These are phyloP conservation scores for Ogataea thermomethanolica DNA, from an alignment of 805 yeast species.

Conservation along the genomic window DNA sequence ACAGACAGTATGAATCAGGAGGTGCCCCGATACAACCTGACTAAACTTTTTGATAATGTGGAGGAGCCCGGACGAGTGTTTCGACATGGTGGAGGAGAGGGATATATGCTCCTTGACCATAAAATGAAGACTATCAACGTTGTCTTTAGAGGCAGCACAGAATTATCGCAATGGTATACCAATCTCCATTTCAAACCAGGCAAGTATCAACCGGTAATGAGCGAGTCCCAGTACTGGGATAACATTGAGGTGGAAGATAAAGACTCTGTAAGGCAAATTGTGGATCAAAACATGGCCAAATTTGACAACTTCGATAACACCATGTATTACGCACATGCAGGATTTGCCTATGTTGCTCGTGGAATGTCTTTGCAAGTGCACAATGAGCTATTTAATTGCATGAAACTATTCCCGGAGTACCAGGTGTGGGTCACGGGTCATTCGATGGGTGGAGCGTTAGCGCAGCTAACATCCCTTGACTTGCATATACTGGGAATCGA, in stretches of 20 bases:
- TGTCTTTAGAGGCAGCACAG: slow-evolving; percentile 21
- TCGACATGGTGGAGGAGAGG: slow-evolving; percentile 23
- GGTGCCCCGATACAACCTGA: slow-evolving; percentile 13
- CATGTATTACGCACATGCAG: slow-evolving; percentile 18
- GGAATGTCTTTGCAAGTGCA: slow-evolving; percentile 11
- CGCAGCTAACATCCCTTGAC: slow-evolving; percentile 61
- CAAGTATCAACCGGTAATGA: slow-evolving; percentile 9
- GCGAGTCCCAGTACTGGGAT: slow-evolving; percentile 8
- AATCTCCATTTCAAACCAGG: slow-evolving; percentile 17
- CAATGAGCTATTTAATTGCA: slow-evolving; percentile 14
- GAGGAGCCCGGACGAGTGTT: slow-evolving; percentile 5
- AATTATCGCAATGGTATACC: slow-evolving; percentile 19
- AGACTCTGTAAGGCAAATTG: background rate
- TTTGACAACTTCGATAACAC: slow-evolving; percentile 7
- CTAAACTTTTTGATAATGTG: slow-evolving; percentile 10
- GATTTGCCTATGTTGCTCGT: slow-evolving; percentile 15
- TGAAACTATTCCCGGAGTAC: slow-evolving; percentile 15
- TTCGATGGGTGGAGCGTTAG: slow-evolving; percentile 60
- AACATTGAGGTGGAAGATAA: slow-evolving; percentile 1
- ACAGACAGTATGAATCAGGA: background rate
- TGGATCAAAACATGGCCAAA: slow-evolving; percentile 3
- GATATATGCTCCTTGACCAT: slow-evolving; percentile 20
- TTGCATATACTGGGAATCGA: slow-evolving; percentile 46
- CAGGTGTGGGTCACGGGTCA: slow-evolving; percentile 42
- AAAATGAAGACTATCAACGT: slow-evolving; percentile 8